Evolutionary conservation across 306 rosid genomes (phyloP).

Genomic region (Ammopiptanthus mongolicus): DNA sequence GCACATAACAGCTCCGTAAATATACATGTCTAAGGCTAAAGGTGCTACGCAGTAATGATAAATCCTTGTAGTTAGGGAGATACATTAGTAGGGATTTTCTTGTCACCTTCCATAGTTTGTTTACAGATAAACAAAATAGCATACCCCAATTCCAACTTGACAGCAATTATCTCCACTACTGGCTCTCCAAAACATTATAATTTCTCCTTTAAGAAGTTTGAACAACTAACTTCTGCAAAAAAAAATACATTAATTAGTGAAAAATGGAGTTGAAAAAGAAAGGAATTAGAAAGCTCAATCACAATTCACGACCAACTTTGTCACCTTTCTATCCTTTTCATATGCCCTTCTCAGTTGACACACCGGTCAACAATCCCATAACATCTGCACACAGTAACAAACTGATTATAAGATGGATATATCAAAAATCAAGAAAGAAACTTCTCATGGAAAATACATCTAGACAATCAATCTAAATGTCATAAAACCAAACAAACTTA

Average conservation of each 20-base stretch:
- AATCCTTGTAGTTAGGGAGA: neutral
- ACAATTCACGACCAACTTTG: too few species aligned
- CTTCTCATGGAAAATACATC: too few species aligned
- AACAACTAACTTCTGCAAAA: slow-evolving; percentile 21
- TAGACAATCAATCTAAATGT: too few species aligned
- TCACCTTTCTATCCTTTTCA: too few species aligned
- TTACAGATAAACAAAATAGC: slow-evolving; percentile 37
- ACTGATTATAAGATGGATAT: too few species aligned
- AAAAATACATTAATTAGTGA: too few species aligned
- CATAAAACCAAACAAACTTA: too few species aligned
- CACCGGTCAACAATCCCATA: too few species aligned
- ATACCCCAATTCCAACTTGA: slow-evolving; percentile 45
- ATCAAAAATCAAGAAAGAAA: too few species aligned
- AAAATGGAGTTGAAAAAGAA: neutral
- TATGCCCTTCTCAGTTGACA: too few species aligned
- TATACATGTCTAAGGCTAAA: neutral
- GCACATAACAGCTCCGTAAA: neutral
- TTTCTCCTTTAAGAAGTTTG: slow-evolving; percentile 19
- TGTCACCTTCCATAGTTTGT: slow-evolving; percentile 68
- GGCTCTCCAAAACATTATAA: slow-evolving; percentile 71
- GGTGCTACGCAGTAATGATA: neutral
- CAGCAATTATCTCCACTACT: slow-evolving; percentile 35
- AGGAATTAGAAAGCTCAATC: slow-evolving; percentile 8
- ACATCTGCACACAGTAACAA: too few species aligned
- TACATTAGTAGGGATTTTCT: slow-evolving; percentile 24